Base-by-base conservation (phyloP, 345 rosid species). In the Heritiera littoralis region DNA sequence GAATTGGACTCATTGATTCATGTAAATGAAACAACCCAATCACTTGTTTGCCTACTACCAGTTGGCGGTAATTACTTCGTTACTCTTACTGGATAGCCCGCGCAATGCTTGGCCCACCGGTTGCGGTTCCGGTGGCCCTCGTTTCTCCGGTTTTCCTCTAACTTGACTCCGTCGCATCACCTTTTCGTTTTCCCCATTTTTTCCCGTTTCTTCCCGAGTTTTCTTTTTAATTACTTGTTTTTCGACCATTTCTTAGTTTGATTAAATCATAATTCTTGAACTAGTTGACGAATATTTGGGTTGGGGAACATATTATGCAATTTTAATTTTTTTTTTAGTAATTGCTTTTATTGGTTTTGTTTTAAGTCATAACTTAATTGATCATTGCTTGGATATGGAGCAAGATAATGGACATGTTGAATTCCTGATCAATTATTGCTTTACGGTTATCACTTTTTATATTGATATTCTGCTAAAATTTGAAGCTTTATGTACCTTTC, bases 381-480 rank as follows among this genome's bases (percentile, higher is more conserved):
- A 55, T n/a, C 76, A 55, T 18, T 73, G 35, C 76, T 72, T 72
- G 48, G 18, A 54, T 18, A 35, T 38, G 30, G 18, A 18, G 76
- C 30, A 72, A 72, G 76, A 18, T 54, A 38, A 40, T n/a, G 76
- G 58, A 54, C 11, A 18, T 38, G 48, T 55, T 38, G 64, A 10
- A 11, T 55, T 38, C 32, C 10, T 73, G 76, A 41, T 54, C 32
- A 72, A 13, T 35, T 54, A 51, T 71, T 71, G 60, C 13, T 71
- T 14, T 28, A 4, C 18, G 58, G 23, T 71, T 71, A 49, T 49
- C 13, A 13, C 30, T 49, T 49, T 35, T 49, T 11, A 49, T 71
- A 43, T 28, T 71, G 75, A 30, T 35, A 30, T 71, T 15, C 58
- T 49, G 41, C 60, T 71, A 49, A 71, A 49, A 0, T 71, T 49